These are phyloP conservation scores for Xylaria multiplex DNA, from an alignment of 2,329 filamentous ascomycete genomes.

Conservation along the genomic window DNA sequence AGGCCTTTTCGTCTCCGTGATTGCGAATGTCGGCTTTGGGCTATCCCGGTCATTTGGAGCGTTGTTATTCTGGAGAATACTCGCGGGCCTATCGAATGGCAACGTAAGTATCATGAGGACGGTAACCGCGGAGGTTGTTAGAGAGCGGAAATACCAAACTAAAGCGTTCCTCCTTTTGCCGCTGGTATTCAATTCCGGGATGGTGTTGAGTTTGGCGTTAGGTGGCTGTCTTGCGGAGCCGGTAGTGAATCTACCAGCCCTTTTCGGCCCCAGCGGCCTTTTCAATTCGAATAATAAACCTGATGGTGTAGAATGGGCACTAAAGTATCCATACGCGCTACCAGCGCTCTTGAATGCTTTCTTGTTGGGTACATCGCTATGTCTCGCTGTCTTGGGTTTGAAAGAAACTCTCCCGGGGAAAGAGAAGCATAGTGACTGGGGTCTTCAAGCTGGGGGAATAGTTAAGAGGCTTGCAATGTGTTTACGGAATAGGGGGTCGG, in stretches of 20 bases:
- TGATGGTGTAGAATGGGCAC: slow-evolving; percentile 52
- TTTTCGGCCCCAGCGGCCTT: slow-evolving; percentile 52
- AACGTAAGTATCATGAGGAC: slow-evolving; percentile 80
- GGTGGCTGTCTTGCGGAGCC: slow-evolving; percentile 59
- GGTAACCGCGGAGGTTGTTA: slow-evolving; percentile 77
- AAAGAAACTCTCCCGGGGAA: slow-evolving; percentile 52
- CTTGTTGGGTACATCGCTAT: slow-evolving; percentile 47
- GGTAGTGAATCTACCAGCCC: slow-evolving; percentile 50
- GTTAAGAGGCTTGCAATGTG: slow-evolving; percentile 33
- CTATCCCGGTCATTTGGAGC: slow-evolving; percentile 70
- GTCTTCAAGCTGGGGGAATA: slow-evolving; percentile 33
- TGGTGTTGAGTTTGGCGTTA: slow-evolving; percentile 55
- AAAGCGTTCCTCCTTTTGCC: slow-evolving; percentile 57
- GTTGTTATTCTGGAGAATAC: slow-evolving; percentile 65
- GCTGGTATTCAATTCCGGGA: slow-evolving; percentile 72
- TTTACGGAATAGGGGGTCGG: slow-evolving; percentile 23
- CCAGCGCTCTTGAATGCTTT: slow-evolving; percentile 55
- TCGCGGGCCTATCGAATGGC: slow-evolving; percentile 75
- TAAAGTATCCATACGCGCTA: slow-evolving; percentile 57
- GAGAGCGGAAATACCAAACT: slow-evolving; percentile 71
- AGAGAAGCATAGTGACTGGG: slow-evolving; percentile 42
- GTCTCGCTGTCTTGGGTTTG: slow-evolving; percentile 51
- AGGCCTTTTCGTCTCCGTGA: slow-evolving; percentile 69
- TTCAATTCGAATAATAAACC: slow-evolving; percentile 48
- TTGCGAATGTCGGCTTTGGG: slow-evolving; percentile 75